Evolutionary conservation across 768 basidiomycete genomes (phyloP), one percentile per base, ranked within the genome.

Genomic region (Inosperma sp.): DNA sequence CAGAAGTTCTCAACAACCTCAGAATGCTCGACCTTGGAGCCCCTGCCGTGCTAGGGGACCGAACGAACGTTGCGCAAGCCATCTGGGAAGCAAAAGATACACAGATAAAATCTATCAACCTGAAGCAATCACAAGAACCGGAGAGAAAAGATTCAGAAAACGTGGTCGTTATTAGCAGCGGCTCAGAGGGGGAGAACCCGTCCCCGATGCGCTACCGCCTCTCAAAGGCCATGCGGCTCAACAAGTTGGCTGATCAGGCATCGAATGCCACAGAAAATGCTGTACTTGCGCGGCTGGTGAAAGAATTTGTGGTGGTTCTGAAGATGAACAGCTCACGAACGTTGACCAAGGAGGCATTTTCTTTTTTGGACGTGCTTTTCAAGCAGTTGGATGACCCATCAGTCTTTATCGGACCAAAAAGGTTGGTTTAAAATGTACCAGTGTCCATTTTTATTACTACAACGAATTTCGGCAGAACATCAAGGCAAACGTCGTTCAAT

Each of bases 361-460:
- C 71, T 19, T 85, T 90, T 65, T 66, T 90, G 48, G 86, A 88
- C 56, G 75, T 79, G 23, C 62, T 90, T 55, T 74, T 79, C 65
- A 85, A 84, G 63, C 86, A 85, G 59, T 74, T 90, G 36, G 79
- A 77, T 30, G 82, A 86, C 62, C 83, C 86, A 27, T 80, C 81
- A 16, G 78, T 80, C 31, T 80, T 78, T 56, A 63, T 77, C 45
- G 66, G 73, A 34, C 84, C 84, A 4, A 59, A 81, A 60, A 74
- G 83, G 71, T 75, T 65, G 64, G 61, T 73, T 26, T 36, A 23
- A 17, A 21, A 14, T 31, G 23, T 23, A 23, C 12, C 5, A 31
- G 48, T 25, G 64, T 16, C 21, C 12, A 12, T 31, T 45, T 25
- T 17, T 36, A 19, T 14, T n/a, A 35, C 45, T 26, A 21, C 44